A percentile compares a stretch with the other conserved stretches of the same genome.
Conservation (phyloP, 495 filamentous ascomycete species). For the Tuber indicum region DNA sequence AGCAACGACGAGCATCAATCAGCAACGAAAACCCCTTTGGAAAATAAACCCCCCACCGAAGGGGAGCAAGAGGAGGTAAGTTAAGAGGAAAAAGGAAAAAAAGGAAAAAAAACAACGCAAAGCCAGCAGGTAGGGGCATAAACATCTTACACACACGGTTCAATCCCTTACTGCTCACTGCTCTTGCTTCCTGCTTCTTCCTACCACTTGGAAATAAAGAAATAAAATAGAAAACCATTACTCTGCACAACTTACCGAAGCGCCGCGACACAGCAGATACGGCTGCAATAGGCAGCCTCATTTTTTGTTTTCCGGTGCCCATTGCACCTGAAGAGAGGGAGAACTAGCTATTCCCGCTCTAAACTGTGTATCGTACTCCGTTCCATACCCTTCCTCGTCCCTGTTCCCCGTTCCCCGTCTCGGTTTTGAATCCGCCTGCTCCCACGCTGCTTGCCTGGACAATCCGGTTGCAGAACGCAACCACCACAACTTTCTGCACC, state of each 20-base stretch:
- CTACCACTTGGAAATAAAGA: not conserved
- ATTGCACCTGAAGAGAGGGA: not conserved
- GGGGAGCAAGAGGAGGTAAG: not conserved
- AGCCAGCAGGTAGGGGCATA: constrained; percentile 2
- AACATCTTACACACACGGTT: not conserved
- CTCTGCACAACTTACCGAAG: constrained; percentile 2
- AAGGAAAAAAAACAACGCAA: not conserved
- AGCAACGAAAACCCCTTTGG: not conserved
- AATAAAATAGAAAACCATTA: not conserved
- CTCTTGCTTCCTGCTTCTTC: not conserved
- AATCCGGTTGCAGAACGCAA: constrained; percentile 19
- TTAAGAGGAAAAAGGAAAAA: not conserved
- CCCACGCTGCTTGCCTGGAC: constrained; percentile 21
- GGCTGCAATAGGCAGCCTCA: constrained; percentile 2
- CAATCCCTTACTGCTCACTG: constrained; percentile 4
- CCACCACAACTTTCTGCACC: constrained; percentile 24
- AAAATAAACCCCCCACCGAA: not conserved
- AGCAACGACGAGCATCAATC: not conserved
- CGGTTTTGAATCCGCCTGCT: constrained; percentile 36
- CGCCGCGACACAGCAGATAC: not conserved
- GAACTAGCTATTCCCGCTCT: not conserved
- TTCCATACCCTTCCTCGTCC: constrained; percentile 24
- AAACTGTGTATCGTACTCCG: constrained; percentile 24
- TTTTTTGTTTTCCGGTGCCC: constrained; percentile 3
- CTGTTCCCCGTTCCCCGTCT: constrained; percentile 35